Conservation (phyloP, 768 basidiomycete genomes). For the Tulasnella sp. region DNA sequence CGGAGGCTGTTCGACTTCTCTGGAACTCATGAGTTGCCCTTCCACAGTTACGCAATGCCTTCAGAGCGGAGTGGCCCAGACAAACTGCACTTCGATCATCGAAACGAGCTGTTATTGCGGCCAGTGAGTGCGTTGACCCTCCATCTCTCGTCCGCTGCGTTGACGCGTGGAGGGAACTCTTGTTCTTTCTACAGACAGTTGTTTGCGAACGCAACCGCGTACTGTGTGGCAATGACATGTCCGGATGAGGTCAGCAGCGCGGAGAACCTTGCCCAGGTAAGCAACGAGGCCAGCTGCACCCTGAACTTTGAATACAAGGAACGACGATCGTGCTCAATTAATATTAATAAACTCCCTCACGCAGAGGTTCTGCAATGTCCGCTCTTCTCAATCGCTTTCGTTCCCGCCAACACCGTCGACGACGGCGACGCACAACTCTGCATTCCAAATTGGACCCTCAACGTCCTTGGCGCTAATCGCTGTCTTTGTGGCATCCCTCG, state of each 20-base stretch:
- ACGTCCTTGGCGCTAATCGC: not conserved
- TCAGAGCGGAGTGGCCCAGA: not conserved
- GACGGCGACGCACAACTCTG: not conserved
- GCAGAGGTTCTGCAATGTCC: conserved; percentile 6
- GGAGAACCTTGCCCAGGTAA: conserved; percentile 5
- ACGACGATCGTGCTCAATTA: not conserved
- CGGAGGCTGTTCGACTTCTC: not conserved
- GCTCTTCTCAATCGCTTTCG: not conserved
- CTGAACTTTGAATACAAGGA: not conserved
- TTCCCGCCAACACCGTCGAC: conserved; percentile 9
- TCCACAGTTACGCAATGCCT: conserved; percentile 7
- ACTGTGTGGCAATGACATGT: conserved; percentile 6
- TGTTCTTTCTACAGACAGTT: not conserved
- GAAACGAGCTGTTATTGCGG: conserved; percentile 15
- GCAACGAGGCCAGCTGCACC: not conserved
- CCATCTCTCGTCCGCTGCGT: not conserved
- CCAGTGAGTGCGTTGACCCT: not conserved
- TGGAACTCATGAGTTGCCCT: not conserved
- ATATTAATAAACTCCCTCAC: not conserved
- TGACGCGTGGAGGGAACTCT: not conserved
- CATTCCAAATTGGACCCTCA: not conserved
- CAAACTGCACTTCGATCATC: conserved; percentile 8
- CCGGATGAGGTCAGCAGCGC: not conserved
- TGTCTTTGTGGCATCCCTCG: not conserved
- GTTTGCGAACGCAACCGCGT: conserved; percentile 6